Evolutionary conservation across 306 rosid species (phyloP).

Genomic region (Prinsepia uniflora): DNA sequence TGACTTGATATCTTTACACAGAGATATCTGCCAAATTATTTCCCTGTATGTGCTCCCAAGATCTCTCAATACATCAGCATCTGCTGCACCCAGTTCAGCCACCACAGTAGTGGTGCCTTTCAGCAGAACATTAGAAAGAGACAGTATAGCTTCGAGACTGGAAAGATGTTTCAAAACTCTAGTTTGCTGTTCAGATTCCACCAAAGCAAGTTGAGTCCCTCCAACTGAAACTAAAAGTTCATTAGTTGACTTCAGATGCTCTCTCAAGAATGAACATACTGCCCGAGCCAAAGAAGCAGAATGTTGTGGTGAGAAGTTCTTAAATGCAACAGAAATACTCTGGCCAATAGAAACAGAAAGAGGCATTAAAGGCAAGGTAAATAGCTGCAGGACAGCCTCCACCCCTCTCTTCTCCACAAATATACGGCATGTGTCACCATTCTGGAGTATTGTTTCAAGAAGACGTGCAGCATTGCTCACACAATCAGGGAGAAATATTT

Average conservation of each 20-base stretch:
- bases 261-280: slow-evolving; percentile 79
- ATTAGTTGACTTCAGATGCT: slow-evolving; percentile 77
- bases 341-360: slow-evolving; percentile 77
- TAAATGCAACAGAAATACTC: slow-evolving; percentile 81
- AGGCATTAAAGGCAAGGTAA: slow-evolving; percentile 84
- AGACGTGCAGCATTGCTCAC: slow-evolving; percentile 86
- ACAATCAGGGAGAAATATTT: slow-evolving; percentile 77
- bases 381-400: slow-evolving; percentile 83
- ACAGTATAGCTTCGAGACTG: slow-evolving; percentile 76
- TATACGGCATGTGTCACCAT: slow-evolving; percentile 91
- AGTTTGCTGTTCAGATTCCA: slow-evolving; percentile 66
- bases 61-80: slow-evolving; percentile 90
- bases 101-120: slow-evolving; percentile 83
- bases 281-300: slow-evolving; percentile 86
- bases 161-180: slow-evolving; percentile 71
- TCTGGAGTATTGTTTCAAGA: slow-evolving; percentile 92
- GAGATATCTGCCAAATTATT: slow-evolving; percentile 83
- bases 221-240: slow-evolving; percentile 70
- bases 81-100: slow-evolving; percentile 77
- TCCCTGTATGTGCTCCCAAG: slow-evolving; percentile 81
- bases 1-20: slow-evolving; percentile 71
- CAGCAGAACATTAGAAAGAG: slow-evolving; percentile 72
- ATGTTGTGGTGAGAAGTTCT: slow-evolving; percentile 92
- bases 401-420: slow-evolving; percentile 94
- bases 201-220: slow-evolving; percentile 70